Base-by-base conservation (phyloP, 352 stramenopile genomes). In the Phytophthora cryptogea region DNA sequence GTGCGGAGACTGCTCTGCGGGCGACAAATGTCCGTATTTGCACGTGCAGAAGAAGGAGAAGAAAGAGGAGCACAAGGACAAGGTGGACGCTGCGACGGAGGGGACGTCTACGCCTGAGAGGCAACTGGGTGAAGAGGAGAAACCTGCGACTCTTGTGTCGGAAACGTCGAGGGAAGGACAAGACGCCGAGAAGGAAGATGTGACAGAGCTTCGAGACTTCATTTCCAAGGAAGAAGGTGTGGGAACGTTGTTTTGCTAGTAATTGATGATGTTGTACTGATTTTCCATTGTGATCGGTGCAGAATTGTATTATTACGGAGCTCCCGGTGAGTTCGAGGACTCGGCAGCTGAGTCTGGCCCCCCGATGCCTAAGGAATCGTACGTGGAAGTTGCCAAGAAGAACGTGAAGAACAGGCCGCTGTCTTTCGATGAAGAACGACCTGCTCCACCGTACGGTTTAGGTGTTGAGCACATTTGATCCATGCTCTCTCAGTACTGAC, bases 171-270 rank as follows among this genome's bases (percentile, higher is more conserved):
- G 16, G 5, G 62, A 78, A 47, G 59, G 72, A 10, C 41, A 53
- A 37, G 26, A 63, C 0, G 50, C 26, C 5, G 43, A 57, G 9
- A 52, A 56, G 31, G 66, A 76, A 35, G 63, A 83, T 48, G 68
- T 74, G 41, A 78, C 66, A 11, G 70, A 81, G 59, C 61, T 91
- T n/a, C 75, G 77, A 50, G 83, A 92, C 37, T 90, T 92, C 42
- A 81, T 92, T 30, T 82, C 83, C 17, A 88, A 90, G 50, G 83
- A 92, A 70, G 83, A 92, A 82, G 78, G 78, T 88, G n/a, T n/a
- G n/a, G n/a, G n/a, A n/a, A n/a, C n/a, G n/a, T n/a, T n/a, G n/a
- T n/a, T n/a, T 26, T 44, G 28, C 8, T 37, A n/a, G 26, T 20
- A 16, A 31, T 20, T 14, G 1, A 56, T 13, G n/a, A 20, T 5